Percentiles rank a stretch among this genome's conserved stretches.
These are phyloP conservation scores for Phytophthora cactorum DNA, from an alignment of 352 stramenopile genomes.

Conservation along the genomic window DNA sequence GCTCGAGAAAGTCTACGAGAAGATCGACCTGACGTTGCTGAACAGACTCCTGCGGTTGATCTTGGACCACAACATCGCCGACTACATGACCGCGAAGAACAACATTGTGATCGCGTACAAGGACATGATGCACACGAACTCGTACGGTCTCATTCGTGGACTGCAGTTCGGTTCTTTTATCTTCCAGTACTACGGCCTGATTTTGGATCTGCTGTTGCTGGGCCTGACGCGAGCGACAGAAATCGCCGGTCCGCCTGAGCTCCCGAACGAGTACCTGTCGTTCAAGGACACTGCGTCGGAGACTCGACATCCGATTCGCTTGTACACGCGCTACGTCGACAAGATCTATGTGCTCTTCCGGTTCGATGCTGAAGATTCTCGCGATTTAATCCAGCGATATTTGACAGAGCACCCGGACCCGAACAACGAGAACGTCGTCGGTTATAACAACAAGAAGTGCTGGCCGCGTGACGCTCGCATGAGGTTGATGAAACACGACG, in stretches of 20 bases:
- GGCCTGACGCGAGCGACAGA: slow-evolving; percentile 98
- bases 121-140: slow-evolving; percentile 99
- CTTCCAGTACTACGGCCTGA: slow-evolving; percentile 99
- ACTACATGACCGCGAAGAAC: slow-evolving; percentile 99
- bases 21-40: slow-evolving; percentile 99
- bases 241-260: slow-evolving; percentile 96
- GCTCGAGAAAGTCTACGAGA: slow-evolving; percentile 99
- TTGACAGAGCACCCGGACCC: slow-evolving; percentile 99
- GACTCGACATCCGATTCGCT: slow-evolving; percentile 97
- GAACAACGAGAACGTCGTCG: slow-evolving; percentile 99
- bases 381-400: slow-evolving; percentile 99
- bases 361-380: slow-evolving; percentile 98
- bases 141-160: slow-evolving; percentile 98
- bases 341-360: slow-evolving; percentile 99
- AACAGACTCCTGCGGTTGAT: slow-evolving; percentile 99
- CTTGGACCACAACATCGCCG: slow-evolving; percentile 99
- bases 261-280: slow-evolving; percentile 99
- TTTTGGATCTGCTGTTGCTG: slow-evolving; percentile 98
- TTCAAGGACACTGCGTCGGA: slow-evolving; percentile 99
- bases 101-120: slow-evolving; percentile 99
- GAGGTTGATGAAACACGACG: slow-evolving; percentile 99
- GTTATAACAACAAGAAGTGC: slow-evolving; percentile 99
- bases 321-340: slow-evolving; percentile 99
- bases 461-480: slow-evolving; percentile 99
- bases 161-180: slow-evolving; percentile 98